Percentiles rank a stretch among this genome's conserved stretches.
These are phyloP conservation scores for Aeschynomene evenia DNA, from an alignment of 306 rosid genomes.

Conservation along the genomic window DNA sequence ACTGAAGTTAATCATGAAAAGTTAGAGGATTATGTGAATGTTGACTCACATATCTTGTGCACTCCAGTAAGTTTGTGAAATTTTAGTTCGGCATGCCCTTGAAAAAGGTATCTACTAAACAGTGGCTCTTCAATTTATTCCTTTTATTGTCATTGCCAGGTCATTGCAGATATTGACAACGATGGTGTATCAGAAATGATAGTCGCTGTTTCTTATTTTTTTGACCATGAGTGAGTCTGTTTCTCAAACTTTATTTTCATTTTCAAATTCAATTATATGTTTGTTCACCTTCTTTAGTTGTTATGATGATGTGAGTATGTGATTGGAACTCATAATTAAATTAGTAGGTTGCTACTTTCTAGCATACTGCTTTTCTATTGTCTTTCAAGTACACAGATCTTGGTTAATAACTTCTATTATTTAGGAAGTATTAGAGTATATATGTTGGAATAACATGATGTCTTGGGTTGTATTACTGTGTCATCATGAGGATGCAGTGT, in stretches of 20 bases:
- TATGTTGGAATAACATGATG: too few species aligned
- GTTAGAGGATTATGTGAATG: conserved; percentile 75
- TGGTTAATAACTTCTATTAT: neutral
- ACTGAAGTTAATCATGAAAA: conserved; percentile 67
- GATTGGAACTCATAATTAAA: neutral
- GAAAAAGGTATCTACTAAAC: conserved; percentile 6
- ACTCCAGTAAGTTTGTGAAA: conserved; percentile 74
- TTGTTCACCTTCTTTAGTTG: conserved; percentile 6
- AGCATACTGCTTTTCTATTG: neutral
- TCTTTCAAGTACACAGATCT: conserved; percentile 17
- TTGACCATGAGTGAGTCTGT: conserved; percentile 86
- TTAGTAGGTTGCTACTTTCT: neutral
- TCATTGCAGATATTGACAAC: conserved; percentile 94
- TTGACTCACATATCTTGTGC: conserved; percentile 84
- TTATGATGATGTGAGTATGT: neutral
- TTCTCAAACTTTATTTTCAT: neutral
- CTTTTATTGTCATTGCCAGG: conserved; percentile 50
- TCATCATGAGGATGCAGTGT: too few species aligned
- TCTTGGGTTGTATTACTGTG: too few species aligned
- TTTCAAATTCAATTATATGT: neutral
- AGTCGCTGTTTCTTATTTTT: conserved; percentile 92
- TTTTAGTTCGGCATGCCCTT: neutral
- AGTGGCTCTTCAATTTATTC: neutral
- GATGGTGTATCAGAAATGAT: conserved; percentile 95
- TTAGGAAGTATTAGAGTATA: neutral